Conservation (phyloP, 306 rosid species). For the Quercus alba region DNA sequence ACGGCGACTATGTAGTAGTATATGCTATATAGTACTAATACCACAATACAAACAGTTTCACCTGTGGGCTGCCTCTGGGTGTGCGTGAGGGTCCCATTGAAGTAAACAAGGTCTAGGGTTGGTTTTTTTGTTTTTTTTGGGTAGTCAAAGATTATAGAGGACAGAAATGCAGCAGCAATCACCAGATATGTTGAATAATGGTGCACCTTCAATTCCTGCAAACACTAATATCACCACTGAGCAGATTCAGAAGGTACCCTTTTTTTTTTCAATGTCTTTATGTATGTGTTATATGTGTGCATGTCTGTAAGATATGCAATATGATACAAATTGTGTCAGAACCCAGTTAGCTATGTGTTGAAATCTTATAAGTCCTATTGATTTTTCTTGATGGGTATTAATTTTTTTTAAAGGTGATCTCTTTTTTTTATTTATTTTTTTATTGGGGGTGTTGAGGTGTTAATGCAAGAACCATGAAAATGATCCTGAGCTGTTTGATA, state of each 20-base stretch:
- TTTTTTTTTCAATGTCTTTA: not conserved
- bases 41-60: not conserved
- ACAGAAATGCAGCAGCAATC: slow-evolving; percentile 12
- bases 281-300: not conserved
- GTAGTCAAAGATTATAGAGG: not conserved
- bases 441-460: not conserved
- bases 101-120: slow-evolving; percentile 6
- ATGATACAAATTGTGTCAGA: not conserved
- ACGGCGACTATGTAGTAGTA: too few relatives aligned
- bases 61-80: too few relatives aligned
- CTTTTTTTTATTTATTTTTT: too few relatives aligned
- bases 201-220: slow-evolving; percentile 27
- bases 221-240: slow-evolving; percentile 34
- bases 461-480: not conserved
- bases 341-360: not conserved
- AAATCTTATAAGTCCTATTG: not conserved
- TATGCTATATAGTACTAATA: too few relatives aligned
- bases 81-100: not conserved
- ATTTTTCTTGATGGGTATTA: not conserved
- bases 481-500: slow-evolving; percentile 2
- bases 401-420: not conserved
- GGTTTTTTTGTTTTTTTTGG: not conserved
- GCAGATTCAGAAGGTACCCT: slow-evolving; percentile 48
- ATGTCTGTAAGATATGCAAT: not conserved
- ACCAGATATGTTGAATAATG: slow-evolving; percentile 34